phyloP scores from a whole-genome alignment of 2,329 filamentous ascomycete genomes.

The Corinectria fuckeliana region DNA sequence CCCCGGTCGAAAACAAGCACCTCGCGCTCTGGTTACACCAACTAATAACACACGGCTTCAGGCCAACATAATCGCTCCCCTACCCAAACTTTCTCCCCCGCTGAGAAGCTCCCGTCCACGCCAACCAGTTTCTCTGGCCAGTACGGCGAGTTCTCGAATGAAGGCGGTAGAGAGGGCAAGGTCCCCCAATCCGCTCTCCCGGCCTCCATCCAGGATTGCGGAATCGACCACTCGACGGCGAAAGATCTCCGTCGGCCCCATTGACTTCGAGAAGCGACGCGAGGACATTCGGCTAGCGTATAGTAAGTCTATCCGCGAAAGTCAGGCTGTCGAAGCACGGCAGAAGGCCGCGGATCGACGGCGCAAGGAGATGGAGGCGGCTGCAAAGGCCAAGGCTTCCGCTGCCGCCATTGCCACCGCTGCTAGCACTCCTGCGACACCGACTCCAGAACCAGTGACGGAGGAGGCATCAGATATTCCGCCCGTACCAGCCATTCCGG shows the following conservation, averaged over 20 bases:
- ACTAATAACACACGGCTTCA: slow-evolving; percentile 68
- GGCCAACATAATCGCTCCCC: slow-evolving; percentile 75
- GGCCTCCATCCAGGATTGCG: slow-evolving; percentile 40
- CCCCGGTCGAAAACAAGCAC: slow-evolving; percentile 48
- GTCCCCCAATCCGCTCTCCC: slow-evolving; percentile 48
- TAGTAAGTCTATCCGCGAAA: slow-evolving; percentile 81
- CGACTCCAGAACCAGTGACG: slow-evolving; percentile 26
- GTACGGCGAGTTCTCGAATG: slow-evolving; percentile 72
- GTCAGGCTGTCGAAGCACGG: slow-evolving; percentile 64
- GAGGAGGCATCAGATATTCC: slow-evolving; percentile 26
- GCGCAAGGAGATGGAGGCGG: slow-evolving; percentile 57
- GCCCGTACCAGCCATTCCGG: slow-evolving; percentile 32
- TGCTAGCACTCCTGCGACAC: slow-evolving; percentile 22
- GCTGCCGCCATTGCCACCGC: slow-evolving; percentile 29
- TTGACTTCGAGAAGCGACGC: slow-evolving; percentile 84
- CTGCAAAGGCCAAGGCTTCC: slow-evolving; percentile 50
- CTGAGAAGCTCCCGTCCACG: slow-evolving; percentile 83
- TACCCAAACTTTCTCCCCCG: slow-evolving; percentile 77
- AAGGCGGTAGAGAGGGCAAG: slow-evolving; percentile 66
- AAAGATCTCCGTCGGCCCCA: slow-evolving; percentile 71
- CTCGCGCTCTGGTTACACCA: slow-evolving; percentile 51
- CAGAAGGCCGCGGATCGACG: slow-evolving; percentile 59
- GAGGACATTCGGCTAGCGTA: slow-evolving; percentile 86
- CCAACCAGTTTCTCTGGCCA: slow-evolving; percentile 77
- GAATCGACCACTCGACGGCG: slow-evolving; percentile 52